Evolutionary conservation across 805 yeast genomes (phyloP).

Genomic region (Sugiyamaella floridensis): DNA sequence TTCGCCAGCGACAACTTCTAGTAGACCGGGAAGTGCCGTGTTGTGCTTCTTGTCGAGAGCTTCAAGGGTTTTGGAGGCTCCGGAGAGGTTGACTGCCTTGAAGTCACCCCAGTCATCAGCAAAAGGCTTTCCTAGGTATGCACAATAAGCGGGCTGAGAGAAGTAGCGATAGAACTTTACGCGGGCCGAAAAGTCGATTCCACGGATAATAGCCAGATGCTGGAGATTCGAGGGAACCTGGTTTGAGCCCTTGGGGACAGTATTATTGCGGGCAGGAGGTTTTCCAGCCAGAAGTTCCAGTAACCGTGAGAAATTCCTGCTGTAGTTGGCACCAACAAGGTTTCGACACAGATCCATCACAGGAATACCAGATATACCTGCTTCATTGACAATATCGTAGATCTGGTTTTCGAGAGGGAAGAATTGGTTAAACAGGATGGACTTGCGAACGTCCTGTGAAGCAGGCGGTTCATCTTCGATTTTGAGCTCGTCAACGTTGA

Average conservation of each 20-base stretch:
- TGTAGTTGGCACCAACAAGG: constrained; percentile 50
- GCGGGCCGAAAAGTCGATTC: constrained; percentile 68
- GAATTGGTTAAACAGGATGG: constrained; percentile 39
- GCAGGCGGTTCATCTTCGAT: constrained; percentile 9
- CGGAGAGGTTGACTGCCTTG: constrained; percentile 9
- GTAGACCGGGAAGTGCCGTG: constrained; percentile 12
- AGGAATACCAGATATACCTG: constrained; percentile 48
- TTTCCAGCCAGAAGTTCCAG: constrained; percentile 44
- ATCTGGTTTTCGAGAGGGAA: constrained; percentile 64
- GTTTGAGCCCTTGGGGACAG: constrained; percentile 6
- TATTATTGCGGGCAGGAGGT: constrained; percentile 23
- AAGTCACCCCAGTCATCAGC: constrained; percentile 28
- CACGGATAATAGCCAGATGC: constrained; percentile 44
- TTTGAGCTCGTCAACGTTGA: constrained; percentile 2
- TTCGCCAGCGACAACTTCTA: constrained; percentile 8
- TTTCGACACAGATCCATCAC: constrained; percentile 46
- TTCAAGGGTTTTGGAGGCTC: constrained; percentile 1
- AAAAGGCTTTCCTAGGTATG: constrained; percentile 26
- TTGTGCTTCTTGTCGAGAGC: constrained; percentile 7
- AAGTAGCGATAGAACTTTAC: constrained; percentile 63
- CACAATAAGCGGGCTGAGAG: constrained; percentile 37
- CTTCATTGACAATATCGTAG: constrained; percentile 39
- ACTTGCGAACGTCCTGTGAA: neutral
- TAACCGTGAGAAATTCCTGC: constrained; percentile 44
- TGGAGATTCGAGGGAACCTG: constrained; percentile 28